Conservation (phyloP, 495 filamentous ascomycete species). For the Cairneyella variabilis region DNA sequence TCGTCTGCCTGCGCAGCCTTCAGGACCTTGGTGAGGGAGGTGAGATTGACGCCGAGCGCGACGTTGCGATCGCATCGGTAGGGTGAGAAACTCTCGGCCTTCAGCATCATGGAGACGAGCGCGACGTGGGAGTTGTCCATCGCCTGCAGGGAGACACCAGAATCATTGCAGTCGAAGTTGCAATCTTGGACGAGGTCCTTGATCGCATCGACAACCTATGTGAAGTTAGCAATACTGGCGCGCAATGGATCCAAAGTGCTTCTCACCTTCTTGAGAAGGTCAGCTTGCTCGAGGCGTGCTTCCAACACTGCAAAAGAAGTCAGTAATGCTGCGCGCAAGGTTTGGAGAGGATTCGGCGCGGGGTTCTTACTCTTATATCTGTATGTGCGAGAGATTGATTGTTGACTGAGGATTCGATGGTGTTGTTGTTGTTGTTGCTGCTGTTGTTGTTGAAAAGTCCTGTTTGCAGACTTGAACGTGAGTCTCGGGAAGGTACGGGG, state of each 20-base stretch:
- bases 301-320: constrained; percentile 96
- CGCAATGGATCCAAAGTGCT: not conserved
- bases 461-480: no score
- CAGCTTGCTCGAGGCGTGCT: constrained; percentile 91
- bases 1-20: constrained; percentile 93
- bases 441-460: no score
- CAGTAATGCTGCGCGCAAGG: no score
- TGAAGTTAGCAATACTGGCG: constrained; percentile 4
- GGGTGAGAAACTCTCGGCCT: constrained; percentile 90
- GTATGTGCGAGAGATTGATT: no score
- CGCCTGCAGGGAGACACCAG: constrained; percentile 94
- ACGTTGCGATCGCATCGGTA: constrained; percentile 99
- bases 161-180: constrained; percentile 99
- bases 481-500: no score
- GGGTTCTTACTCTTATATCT: no score
- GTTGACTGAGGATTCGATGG: no score
- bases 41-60: constrained; percentile 93
- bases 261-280: constrained; percentile 89
- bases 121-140: constrained; percentile 99
- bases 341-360: no score
- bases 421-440: no score
- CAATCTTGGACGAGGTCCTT: constrained; percentile 99
- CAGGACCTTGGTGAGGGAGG: constrained; percentile 94
- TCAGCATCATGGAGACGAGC: constrained; percentile 97
- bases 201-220: constrained; percentile 96